Evolutionary conservation across 1,284 basidiomycete genomes (phyloP), one percentile per base, ranked within the genome.

Genomic region (Moesziomyces globuligerus): DNA sequence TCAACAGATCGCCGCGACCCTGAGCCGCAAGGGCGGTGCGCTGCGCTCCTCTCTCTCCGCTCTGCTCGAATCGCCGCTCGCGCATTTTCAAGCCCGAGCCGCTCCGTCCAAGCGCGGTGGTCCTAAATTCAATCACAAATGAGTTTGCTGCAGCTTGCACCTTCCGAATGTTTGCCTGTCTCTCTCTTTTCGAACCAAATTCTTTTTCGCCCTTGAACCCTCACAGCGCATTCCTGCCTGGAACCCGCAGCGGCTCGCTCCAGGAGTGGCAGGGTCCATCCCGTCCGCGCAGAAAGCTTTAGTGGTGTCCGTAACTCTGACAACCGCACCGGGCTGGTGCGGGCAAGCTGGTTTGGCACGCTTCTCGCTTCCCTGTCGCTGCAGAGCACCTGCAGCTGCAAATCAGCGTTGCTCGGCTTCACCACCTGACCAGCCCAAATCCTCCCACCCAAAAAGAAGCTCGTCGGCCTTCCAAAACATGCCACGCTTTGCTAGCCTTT

Each of bases 31-130:
- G 17, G 32, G 15, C 15, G 17, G 17, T 5, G 32, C 32, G 32
- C 32, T 17, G 32, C 32, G 15, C 32, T 17, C 15, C 15, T 13
- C n/a, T n/a, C n/a, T n/a, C n/a, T n/a, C n/a, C n/a, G n/a, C n/a
- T n/a, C n/a, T n/a, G n/a, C n/a, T 38, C 46, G 25, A 48, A 48
- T 48, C 26, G 38, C 28, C 25, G 9, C 18, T 41, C 40, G 48
- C 25, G 39, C 28, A 43, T 50, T 50, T 50, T 32, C 39, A 50
- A 50, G 6, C 11, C 41, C 41, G 45, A 9, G 6, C 9, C 34
- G 20, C 21, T 24, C 36, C 37, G 20, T 46, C 44, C 32, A 25
- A 23, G 36, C 11, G 29, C 21, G 20, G 44, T n/a, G n/a, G n/a
- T n/a, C n/a, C n/a, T n/a, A n/a, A n/a, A n/a, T n/a, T n/a, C n/a